A percentile compares a stretch with the other conserved stretches of the same genome.
These are phyloP conservation scores for Drechslerella dactyloides DNA, from an alignment of 2,329 filamentous ascomycete genomes.

Conservation along the genomic window DNA sequence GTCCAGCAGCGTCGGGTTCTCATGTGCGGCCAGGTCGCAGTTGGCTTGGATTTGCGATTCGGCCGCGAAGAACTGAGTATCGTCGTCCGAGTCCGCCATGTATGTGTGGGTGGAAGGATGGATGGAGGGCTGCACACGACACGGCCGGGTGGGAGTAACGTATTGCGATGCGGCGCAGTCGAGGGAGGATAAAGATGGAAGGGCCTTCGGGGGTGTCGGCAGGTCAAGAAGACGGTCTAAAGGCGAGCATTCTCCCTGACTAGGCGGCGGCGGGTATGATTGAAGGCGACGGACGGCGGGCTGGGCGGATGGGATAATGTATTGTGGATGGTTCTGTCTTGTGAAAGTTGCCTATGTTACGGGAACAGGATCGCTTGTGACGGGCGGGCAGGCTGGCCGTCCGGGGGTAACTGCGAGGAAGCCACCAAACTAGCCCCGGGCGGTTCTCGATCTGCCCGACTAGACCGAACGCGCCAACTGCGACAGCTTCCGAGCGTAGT, in stretches of 20 bases:
- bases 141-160: no score
- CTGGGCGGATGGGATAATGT: neutral
- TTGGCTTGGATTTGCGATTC: constrained; percentile 37
- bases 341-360: no score
- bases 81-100: constrained; percentile 48
- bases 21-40: constrained; percentile 21
- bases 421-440: no score
- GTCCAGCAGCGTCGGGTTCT: constrained; percentile 49
- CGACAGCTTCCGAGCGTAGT: no score
- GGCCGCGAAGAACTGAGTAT: constrained; percentile 44
- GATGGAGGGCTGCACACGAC: no score
- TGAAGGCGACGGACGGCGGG: constrained; percentile 8
- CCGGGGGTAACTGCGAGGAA: no score
- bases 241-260: constrained; percentile 49
- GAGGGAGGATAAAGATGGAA: neutral
- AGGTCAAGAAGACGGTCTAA: constrained; percentile 43
- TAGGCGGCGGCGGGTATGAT: no score
- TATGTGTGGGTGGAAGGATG: no score
- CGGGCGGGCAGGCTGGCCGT: neutral
- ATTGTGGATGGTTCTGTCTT: constrained; percentile 32
- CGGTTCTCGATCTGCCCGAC: no score
- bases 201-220: neutral
- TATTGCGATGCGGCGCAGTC: no score
- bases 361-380: neutral
- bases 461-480: no score